A percentile compares a stretch with the other conserved stretches of the same genome.
Conservation (phyloP, 306 rosid genomes). For the Glycine tomentella region DNA sequence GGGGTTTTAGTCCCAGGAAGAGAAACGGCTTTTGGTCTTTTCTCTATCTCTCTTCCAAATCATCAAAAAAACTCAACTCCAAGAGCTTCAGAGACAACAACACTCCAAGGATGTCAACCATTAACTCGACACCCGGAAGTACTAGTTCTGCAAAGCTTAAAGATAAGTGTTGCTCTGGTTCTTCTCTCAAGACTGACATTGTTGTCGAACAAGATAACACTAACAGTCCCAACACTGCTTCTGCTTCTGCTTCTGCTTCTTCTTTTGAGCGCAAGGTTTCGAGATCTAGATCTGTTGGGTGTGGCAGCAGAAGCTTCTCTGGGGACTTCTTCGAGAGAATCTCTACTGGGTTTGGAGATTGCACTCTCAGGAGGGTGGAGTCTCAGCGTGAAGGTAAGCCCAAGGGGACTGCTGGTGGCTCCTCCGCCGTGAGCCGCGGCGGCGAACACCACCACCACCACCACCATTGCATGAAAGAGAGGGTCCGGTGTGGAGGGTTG, state of each 20-base stretch:
- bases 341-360: conserved; percentile 97
- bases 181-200: conserved; percentile 49
- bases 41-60: conserved; percentile 65
- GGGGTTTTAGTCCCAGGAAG: conserved; percentile 66
- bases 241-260: conserved; percentile 53
- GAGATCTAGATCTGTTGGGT: conserved; percentile 96
- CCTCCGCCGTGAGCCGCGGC: conserved; percentile 34
- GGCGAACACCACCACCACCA: conserved; percentile 42
- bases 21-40: conserved; percentile 90
- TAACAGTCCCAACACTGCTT: conserved; percentile 47
- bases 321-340: conserved; percentile 95
- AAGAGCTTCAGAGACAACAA: conserved; percentile 49
- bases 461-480: conserved; percentile 74
- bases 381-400: conserved; percentile 88
- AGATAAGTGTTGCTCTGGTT: conserved; percentile 42
- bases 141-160: conserved; percentile 8
- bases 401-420: conserved; percentile 33
- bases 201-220: conserved; percentile 52
- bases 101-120: conserved; percentile 29
- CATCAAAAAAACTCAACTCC: conserved; percentile 39
- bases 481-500: conserved; percentile 81
- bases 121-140: not conserved
- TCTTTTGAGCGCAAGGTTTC: conserved; percentile 91
- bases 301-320: conserved; percentile 96
- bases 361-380: conserved; percentile 88